Base-by-base conservation (phyloP, 345 rosid genomes). In the Cochlearia excelsa region DNA sequence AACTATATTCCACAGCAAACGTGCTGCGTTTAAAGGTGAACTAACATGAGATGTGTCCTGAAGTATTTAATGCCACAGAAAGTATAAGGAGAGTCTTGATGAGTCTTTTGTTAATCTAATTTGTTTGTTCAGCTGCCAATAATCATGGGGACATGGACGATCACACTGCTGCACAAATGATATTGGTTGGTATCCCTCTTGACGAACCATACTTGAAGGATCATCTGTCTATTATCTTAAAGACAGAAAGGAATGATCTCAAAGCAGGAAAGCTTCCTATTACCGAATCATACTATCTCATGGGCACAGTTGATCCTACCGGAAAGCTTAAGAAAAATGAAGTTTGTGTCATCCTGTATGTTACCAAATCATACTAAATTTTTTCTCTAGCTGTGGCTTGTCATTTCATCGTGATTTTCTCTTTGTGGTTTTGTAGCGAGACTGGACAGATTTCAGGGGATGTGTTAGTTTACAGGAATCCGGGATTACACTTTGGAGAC, bases 261-360 rank as follows among this genome's bases (percentile, higher is more conserved):
- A 71, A 42, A 54, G 78, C 42, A 40, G 98, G 92, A 49, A 88
- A 8, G 59, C 79, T 91, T 59, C 90, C 79, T 5, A 53, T 88
- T 4, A 34, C 81, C 0, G 96, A 91, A 30, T 82, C 88, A 26
- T 84, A 78, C 64, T 82, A 91, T 76, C 69, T 91, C 8, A 85
- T 91, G 96, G 98, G 96, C 29, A 91, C 92, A 9, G 81, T 70
- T 23, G 92, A 91, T 71, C 98, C 98, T 45, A 82, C 96, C 0
- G 83, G 82, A 58, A 57, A 38, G 59, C 75, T 91, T 10, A 72
- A 79, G 75, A 56, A 70, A 9, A 74, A 78, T 77, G 87, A 91
- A 91, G 92, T 91, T 66, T 76, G 95, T 74, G 68, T 91, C 44
- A 83, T 91, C 51, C 72, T 84, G 98, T 91, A 80, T 2, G 95